Evolutionary conservation across 1,139 yeast species (phyloP).

Genomic region (Taphrina flavorubra): DNA sequence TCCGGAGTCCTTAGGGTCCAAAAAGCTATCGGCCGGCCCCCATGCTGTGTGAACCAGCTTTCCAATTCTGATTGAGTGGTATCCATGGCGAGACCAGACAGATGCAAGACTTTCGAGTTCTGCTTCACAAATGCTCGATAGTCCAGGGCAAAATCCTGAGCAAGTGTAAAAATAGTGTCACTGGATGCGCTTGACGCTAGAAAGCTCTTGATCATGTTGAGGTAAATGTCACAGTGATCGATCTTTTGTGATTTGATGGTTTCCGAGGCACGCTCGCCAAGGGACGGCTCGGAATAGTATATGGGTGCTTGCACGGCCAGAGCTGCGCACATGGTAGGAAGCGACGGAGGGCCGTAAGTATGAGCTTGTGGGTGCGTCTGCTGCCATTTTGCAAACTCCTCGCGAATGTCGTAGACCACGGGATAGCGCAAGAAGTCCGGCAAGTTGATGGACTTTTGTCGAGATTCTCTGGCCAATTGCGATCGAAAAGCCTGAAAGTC

Average conservation of each 20-base stretch:
- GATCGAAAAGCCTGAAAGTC: conserved; percentile 75
- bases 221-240: conserved; percentile 55
- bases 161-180: conserved; percentile 67
- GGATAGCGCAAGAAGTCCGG: conserved; percentile 81
- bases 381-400: conserved; percentile 77
- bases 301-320: conserved; percentile 58
- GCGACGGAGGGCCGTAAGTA: conserved; percentile 59
- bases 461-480: conserved; percentile 77
- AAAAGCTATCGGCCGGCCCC: conserved; percentile 84
- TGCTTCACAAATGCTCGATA: conserved; percentile 70
- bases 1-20: conserved; percentile 79
- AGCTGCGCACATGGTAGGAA: conserved; percentile 64
- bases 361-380: conserved; percentile 66
- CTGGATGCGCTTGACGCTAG: conserved; percentile 62
- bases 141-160: conserved; percentile 77
- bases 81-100: conserved; percentile 79
- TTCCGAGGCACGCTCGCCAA: neutral
- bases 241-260: conserved; percentile 51
- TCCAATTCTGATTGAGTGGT: conserved; percentile 91
- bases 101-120: conserved; percentile 75
- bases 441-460: conserved; percentile 72
- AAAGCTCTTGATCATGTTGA: conserved; percentile 60
- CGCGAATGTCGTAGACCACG: conserved; percentile 72
- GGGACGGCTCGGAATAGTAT: neutral
- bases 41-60: conserved; percentile 87